These are phyloP conservation scores for Hansfordia pulvinata DNA, from an alignment of 2,329 filamentous ascomycete species.

Conservation along the genomic window DNA sequence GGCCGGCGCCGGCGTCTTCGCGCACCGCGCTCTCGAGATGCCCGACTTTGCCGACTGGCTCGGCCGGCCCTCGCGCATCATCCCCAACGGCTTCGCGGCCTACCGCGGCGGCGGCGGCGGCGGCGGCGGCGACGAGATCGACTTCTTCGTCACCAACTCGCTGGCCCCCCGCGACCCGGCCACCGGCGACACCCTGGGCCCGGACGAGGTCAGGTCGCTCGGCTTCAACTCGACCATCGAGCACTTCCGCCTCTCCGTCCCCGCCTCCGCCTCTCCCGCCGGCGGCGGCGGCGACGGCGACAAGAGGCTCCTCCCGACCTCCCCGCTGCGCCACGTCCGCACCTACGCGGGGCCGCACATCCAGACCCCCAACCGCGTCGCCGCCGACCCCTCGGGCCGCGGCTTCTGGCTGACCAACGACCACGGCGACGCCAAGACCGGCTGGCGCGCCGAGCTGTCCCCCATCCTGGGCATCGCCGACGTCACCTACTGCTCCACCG, in stretches of 20 bases:
- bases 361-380: constrained; percentile 12
- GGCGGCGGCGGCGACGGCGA: too few species aligned
- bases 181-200: constrained; percentile 8
- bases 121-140: too few species aligned
- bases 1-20: constrained; percentile 6
- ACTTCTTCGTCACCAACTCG: constrained; percentile 12
- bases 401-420: constrained; percentile 14
- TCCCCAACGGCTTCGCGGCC: constrained; percentile 17
- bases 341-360: constrained; percentile 9
- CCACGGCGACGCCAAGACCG: constrained; percentile 7
- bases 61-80: too few species aligned
- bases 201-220: constrained; percentile 1
- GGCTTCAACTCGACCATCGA: constrained; percentile 9
- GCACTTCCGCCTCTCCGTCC: constrained; percentile 8
- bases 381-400: constrained; percentile 6
- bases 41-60: constrained; percentile 14
- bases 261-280: too few species aligned
- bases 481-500: constrained; percentile 13
- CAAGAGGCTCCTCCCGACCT: too few species aligned
- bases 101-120: too few species aligned
- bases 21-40: constrained; percentile 11
- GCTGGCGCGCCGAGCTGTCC: constrained; percentile 7
- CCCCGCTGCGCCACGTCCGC: constrained; percentile 9
- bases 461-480: constrained; percentile 13
- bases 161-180: constrained; percentile 11